Evolutionary conservation across 2,329 filamentous ascomycete species (phyloP), one percentile per base, ranked within the genome.

Genomic region (Camillea tinctor): DNA sequence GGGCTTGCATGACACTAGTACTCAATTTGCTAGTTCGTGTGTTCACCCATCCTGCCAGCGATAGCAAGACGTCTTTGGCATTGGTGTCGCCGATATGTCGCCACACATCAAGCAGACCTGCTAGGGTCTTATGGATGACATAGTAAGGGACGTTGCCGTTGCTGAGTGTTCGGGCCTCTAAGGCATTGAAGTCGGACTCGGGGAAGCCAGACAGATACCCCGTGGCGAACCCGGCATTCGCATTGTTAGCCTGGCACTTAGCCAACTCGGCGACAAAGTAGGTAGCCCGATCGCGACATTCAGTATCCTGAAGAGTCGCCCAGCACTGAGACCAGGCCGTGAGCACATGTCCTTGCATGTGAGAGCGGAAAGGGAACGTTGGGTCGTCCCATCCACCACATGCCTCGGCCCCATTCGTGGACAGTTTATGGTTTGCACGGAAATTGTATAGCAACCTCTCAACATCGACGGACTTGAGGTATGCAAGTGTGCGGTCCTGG

Each of bases 341-440:
- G 30, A 84, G 75, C 30, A 78, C 78, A 66, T 84, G 82, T 0
- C 82, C 82, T 59, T 84, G 82, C 20, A 76, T 65, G 54, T 84
- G 82, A 0, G 76, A 76, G 15, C 81, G 76, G 66, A 84, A 84
- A 0, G 82, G 81, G 51, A 84, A 84, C 52, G 78, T 72, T 1
- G 82, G 82, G 1, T 79, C 79, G 67, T 84, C 82, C 82, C 82
- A 84, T 2, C 81, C 82, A 1, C 80, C 80, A 53, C 81, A 81
- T 5, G 73, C 54, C 1, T 70, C 62, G 1, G 81, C 81, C 1
- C 78, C 78, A 2, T 79, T 73, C 8, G 80, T 83, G 2, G 76
- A 77, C 0, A 83, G 64, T 19, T 75, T 72, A 58, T 83, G 81
- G 52, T 74, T 82, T 26, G 70, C 63, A 19, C 81, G 74, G 69